Base-by-base conservation (phyloP, 2,329 filamentous ascomycete species). In the Aspergillus ochraceus region DNA sequence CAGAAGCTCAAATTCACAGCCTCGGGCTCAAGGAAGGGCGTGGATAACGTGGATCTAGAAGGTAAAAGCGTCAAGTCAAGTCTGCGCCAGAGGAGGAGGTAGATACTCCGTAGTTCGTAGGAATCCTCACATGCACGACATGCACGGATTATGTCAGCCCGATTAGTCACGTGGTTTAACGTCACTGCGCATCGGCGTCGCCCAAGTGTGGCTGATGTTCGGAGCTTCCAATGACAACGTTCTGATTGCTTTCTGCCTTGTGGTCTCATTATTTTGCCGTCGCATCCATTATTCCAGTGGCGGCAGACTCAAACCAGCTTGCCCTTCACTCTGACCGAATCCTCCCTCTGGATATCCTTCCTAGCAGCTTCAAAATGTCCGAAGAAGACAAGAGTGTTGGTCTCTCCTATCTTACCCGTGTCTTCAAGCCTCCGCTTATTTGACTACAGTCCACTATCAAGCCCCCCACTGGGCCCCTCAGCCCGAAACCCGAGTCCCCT, bases 401-500 rank as follows among this genome's bases (percentile, higher is more conserved):
- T 69, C 49, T 19, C 57, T n/a, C 60, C 46, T 54, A 46, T 58
- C 50, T 61, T 51, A 57, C 52, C 47, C 49, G 20, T 57, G 32
- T 22, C 46, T 54, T 39, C 46, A 42, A 50, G 22, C 61, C 55
- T 47, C 50, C 61, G 59, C 64, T 67, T 50, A 63, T 52, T 54
- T 55, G 55, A 59, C 60, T 70, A 70, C 68, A 72, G 65, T 67
- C 72, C 70, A 71, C 76, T 66, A 69, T 68, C 62, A 80, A 77
- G 67, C 67, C 69, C 32, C 62, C 68, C 39, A 62, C 66, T 60
- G 68, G 62, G 12, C 67, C 68, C n/a, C 72, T 63, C 58, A 73
- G 68, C 65, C 69, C 73, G 61, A 76, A 75, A 54, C 76, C 80
- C 20, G 81, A 84, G 67, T 84, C 81, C 19, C 81, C 82, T 14